Conservation (phyloP, 208 protist genomes). For the Leptomonas pyrrhocoris region DNA sequence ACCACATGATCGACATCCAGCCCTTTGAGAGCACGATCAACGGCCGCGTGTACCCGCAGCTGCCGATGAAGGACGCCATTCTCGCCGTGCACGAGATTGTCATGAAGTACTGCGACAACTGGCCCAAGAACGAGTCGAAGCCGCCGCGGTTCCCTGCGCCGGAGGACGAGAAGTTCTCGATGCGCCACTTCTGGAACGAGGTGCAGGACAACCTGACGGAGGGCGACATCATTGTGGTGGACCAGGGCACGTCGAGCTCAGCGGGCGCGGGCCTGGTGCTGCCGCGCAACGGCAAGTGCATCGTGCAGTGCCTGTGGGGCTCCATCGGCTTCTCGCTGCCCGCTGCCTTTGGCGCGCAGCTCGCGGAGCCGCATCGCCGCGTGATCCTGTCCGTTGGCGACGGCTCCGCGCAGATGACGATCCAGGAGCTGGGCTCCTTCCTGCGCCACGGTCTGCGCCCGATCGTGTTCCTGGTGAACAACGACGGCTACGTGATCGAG, state of each 20-base stretch:
- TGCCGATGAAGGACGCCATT: conserved; percentile 39
- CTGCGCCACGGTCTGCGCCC: conserved; percentile 35
- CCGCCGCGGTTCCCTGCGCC: conserved; percentile 28
- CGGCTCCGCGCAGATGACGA: conserved; percentile 45
- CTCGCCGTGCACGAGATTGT: conserved; percentile 25
- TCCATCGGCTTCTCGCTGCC: conserved; percentile 57
- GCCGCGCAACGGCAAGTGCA: conserved; percentile 23
- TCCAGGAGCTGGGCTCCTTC: conserved; percentile 53
- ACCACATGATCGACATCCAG: conserved; percentile 33
- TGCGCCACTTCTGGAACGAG: conserved; percentile 50
- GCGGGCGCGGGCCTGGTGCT: conserved; percentile 34
- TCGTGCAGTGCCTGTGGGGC: conserved; percentile 45
- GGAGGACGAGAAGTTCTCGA: conserved; percentile 26
- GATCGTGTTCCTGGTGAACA: conserved; percentile 54
- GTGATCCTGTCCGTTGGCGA: conserved; percentile 45
- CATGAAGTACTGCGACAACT: conserved; percentile 30
- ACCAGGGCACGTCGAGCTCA: conserved; percentile 49
- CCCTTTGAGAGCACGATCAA: conserved; percentile 29
- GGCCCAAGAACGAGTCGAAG: conserved; percentile 14
- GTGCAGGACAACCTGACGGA: conserved; percentile 34
- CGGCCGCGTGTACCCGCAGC: conserved; percentile 5
- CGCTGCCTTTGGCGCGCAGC: conserved; percentile 43
- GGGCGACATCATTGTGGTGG: conserved; percentile 47
- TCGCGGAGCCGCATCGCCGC: conserved; percentile 38
- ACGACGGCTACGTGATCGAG: conserved; percentile 59